phyloP scores from a whole-genome alignment of 768 basidiomycete species.

The Hygrophorus pudorinus region DNA sequence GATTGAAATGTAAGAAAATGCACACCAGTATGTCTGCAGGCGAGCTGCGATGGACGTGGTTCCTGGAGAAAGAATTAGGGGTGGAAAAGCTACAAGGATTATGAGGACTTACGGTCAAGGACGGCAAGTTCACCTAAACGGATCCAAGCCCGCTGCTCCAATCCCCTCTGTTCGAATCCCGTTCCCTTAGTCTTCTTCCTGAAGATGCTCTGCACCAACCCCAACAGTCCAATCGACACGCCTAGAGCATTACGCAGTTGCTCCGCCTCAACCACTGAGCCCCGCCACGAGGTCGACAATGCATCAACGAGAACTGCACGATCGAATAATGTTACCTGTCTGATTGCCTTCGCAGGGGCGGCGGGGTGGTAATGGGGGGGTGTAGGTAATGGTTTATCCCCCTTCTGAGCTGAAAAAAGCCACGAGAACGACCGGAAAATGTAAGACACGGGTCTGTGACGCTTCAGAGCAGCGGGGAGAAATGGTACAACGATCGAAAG shows the following conservation, averaged over 20 bases:
- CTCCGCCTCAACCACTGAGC: constrained; percentile 27
- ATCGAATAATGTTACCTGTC: constrained; percentile 3
- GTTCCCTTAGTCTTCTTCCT: constrained; percentile 17
- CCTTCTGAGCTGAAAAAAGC: neutral
- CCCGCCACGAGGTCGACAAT: constrained; percentile 21
- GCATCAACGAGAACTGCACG: constrained; percentile 21
- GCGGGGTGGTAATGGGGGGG: neutral
- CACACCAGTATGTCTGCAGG: constrained; percentile 44
- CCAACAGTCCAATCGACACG: constrained; percentile 6
- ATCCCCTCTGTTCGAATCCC: constrained; percentile 26
- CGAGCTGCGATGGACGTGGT: constrained; percentile 28
- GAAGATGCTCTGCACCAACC: constrained; percentile 1
- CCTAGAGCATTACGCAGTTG: constrained; percentile 28
- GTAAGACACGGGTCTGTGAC: neutral
- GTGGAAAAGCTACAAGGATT: neutral
- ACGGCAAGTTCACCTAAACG: constrained; percentile 35
- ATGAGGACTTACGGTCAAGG: constrained; percentile 11
- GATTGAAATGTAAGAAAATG: constrained; percentile 31
- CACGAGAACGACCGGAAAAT: neutral
- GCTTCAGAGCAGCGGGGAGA: constrained; percentile 8
- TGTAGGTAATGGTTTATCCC: too few relatives aligned
- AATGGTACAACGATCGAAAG: constrained; percentile 42
- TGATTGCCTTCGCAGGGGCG: neutral
- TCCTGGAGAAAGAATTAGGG: constrained; percentile 4
- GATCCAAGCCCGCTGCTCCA: constrained; percentile 41